Evolutionary conservation across 345 rosid genomes (phyloP).

Genomic region (Melaleuca alternifolia): DNA sequence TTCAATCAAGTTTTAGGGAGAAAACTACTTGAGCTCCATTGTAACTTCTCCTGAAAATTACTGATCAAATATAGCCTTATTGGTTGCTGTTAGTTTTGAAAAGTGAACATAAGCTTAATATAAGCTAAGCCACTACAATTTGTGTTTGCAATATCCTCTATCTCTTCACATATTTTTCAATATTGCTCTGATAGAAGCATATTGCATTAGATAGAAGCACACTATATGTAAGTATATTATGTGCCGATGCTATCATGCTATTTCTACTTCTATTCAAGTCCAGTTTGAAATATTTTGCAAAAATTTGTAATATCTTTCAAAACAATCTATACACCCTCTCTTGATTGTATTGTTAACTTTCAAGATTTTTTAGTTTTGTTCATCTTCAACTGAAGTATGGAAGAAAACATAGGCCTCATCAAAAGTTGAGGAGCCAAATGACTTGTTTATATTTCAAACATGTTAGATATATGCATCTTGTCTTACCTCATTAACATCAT

Average conservation of each 20-base stretch:
- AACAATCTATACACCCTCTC: background rate
- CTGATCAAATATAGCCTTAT: background rate
- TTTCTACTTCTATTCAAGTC: background rate
- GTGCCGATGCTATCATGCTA: background rate
- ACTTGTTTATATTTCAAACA: background rate
- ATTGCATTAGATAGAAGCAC: background rate
- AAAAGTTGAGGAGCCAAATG: background rate
- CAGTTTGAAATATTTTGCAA: background rate
- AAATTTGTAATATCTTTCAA: background rate
- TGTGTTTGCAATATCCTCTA: background rate
- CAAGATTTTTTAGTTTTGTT: background rate
- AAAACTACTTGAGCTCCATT: background rate
- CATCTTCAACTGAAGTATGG: background rate
- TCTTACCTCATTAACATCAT: too few relatives aligned
- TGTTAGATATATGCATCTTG: too few relatives aligned
- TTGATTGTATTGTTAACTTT: background rate
- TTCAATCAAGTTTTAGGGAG: background rate
- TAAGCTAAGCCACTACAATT: background rate
- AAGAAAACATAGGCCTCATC: background rate
- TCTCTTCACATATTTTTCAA: background rate
- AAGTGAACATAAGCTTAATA: background rate
- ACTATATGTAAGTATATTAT: background rate
- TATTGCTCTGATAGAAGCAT: background rate
- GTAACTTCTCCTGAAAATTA: background rate
- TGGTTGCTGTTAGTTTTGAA: fast-evolving